Base-by-base conservation (phyloP, 2,329 filamentous ascomycete species). In the Cercospora sesami region DNA sequence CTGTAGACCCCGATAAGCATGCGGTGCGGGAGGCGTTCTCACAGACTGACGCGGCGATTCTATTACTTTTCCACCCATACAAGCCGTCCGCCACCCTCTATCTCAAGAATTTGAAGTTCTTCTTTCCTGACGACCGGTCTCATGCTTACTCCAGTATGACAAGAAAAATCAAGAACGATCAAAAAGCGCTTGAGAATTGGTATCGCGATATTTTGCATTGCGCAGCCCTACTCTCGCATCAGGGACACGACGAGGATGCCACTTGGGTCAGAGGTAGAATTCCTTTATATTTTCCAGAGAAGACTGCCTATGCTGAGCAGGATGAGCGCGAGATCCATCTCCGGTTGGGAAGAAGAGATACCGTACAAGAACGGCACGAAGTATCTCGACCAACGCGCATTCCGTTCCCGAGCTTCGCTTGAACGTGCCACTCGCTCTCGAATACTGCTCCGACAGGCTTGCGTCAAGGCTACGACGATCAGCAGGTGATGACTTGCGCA, bases 221-320 rank as follows among this genome's bases (percentile, higher is more conserved):
- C 18, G 62, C 62, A n/a, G 36, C 33, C 9, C 2, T 65, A 23
- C 42, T 65, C n/a, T 5, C 8, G 6, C 16, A 39, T 12, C 23
- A 51, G 6, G 9, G 16, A 8, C 60, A 33, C 12, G 28, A 53
- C 8, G 57, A 64, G 9, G 66, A 58, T 6, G 62, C 62, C 4
- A 45, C 39, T 16, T 68, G 66, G 66, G 55, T 61, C 5, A 64
- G 45, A 18, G 45, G 36, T 6, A 5, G 48, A 5, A 28, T 64
- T 3, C 23, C n/a, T 3, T 14, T 51, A 6, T 63, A 65, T n/a
- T 57, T 68, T 21, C 61, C 66, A 28, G 58, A 45, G 4, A 26
- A 8, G 8, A 12, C 12, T 10, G 10, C 36, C 5, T 3, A 59
- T 23, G 26, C 33, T 3, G 57, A 61, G 3, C 10, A 4, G 1